Conservation (phyloP, 257 asterid genomes). For the Gynochthodes officinalis region DNA sequence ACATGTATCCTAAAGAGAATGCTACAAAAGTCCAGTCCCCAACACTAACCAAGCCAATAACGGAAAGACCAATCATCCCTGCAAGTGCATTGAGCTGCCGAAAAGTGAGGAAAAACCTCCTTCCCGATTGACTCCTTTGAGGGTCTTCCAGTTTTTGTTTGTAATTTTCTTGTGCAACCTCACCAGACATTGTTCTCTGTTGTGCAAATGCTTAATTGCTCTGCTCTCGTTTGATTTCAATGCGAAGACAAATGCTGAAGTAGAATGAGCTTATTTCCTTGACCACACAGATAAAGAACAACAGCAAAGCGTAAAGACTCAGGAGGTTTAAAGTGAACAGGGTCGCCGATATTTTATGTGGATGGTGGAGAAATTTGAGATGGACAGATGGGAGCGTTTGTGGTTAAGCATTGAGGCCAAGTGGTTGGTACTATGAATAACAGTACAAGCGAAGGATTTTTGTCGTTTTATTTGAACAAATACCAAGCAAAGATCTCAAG, state of each 20-base stretch:
- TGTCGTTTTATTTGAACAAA: no score
- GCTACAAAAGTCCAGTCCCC: constrained; percentile 55
- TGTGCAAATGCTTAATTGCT: neutral
- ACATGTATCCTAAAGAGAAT: constrained; percentile 62
- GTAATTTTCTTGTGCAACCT: constrained; percentile 36
- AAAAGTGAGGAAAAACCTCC: constrained; percentile 37
- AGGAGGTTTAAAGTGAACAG: neutral
- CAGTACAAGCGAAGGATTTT: no score
- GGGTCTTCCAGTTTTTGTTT: constrained; percentile 20
- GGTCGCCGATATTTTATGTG: neutral
- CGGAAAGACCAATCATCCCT: constrained; percentile 47
- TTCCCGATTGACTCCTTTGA: neutral
- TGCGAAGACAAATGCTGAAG: neutral
- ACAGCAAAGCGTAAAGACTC: neutral
- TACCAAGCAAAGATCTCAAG: no score
- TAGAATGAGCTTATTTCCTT: neutral
- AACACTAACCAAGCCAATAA: constrained; percentile 57
- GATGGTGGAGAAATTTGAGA: neutral
- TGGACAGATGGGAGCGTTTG: neutral
- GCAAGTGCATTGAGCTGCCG: constrained; percentile 61
- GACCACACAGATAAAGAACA: neutral
- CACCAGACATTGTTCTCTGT: constrained; percentile 52
- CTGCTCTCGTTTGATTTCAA: neutral
- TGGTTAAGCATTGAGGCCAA: neutral
- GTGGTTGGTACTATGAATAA: neutral